Base-by-base conservation (phyloP, 371 early-diverging fungal species). In the Mortierella sp. region DNA sequence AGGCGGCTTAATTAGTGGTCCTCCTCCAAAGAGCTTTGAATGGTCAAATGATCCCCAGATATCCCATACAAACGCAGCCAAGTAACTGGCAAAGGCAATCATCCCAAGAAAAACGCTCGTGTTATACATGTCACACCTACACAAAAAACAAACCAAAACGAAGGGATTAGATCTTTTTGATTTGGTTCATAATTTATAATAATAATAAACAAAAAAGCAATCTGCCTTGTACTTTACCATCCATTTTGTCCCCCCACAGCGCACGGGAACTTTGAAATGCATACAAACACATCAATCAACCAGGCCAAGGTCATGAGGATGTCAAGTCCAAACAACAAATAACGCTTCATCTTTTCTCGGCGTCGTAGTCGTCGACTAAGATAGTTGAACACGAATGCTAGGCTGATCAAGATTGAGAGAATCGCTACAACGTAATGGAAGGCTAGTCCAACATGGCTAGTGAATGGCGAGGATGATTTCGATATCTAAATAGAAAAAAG, bases 71-170 rank as follows among this genome's bases (percentile, higher is more conserved):
- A 86, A 68, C 0, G 86, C 82, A 3, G 70, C 79, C n/a, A 88
- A 66, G 68, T 85, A 89, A 29, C 83, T 69, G 0, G 66, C 81
- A 72, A 88, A 84, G 0, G 87, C 86, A 31, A 87, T 29, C 69
- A 88, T 85, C 1, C 84, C 88, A 62, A 85, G 85, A 68, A 89
- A 89, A 23, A 89, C 81, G 34, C 87, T 87, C 22, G 86, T 81
- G 67, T 89, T 89, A 59, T 89, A 89, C 70, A 86, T 88, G 68
- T 88, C 84, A 64, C 90, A 89, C 88, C 88, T 88, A 42, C 5
- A 47, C 15, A 32, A 12, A 35, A 59, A 19, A 40, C 22, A 1
- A 57, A 57, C 29, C 34, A 57, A 28, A 22, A 17, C 28, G 32
- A n/a, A n/a, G n/a, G n/a, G 40, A 37, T 37, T 37, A 42, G 32